Percentiles rank a stretch among this genome's conserved stretches.
Evolutionary conservation across 352 stramenopile genomes (phyloP).

Genomic region (Phytophthora megakarya): DNA sequence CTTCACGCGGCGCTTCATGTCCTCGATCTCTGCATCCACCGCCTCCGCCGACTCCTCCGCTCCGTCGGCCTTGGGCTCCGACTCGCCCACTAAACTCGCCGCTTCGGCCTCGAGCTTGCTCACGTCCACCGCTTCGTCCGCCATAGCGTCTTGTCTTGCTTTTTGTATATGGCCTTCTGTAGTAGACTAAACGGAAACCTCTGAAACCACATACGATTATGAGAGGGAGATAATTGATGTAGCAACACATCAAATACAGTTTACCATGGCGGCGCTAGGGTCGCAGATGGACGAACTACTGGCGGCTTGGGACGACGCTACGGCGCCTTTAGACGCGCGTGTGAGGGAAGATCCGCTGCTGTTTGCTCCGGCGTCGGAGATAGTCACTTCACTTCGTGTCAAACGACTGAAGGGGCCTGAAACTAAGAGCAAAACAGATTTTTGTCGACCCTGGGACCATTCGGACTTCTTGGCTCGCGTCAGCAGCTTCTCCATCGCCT

Average conservation of each 20-base stretch:
- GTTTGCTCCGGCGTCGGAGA: slow-evolving; percentile 14
- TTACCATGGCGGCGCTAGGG: slow-evolving; percentile 8
- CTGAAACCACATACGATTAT: not conserved
- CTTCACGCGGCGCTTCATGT: slow-evolving; percentile 83
- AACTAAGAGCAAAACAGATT: not conserved
- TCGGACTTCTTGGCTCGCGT: slow-evolving; percentile 55
- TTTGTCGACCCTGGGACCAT: slow-evolving; percentile 56
- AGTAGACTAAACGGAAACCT: not conserved
- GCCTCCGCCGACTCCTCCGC: slow-evolving; percentile 38
- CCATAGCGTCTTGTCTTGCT: slow-evolving; percentile 36
- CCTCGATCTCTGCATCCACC: slow-evolving; percentile 78
- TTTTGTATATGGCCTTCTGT: slow-evolving; percentile 32
- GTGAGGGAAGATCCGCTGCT: slow-evolving; percentile 28
- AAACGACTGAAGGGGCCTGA: slow-evolving; percentile 4
- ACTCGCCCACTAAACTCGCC: slow-evolving; percentile 34
- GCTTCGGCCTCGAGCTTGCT: slow-evolving; percentile 59
- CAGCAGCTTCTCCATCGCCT: slow-evolving; percentile 55
- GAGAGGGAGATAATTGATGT: slow-evolving; percentile 1
- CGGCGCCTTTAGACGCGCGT: slow-evolving; percentile 36
- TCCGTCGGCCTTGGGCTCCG: slow-evolving; percentile 19
- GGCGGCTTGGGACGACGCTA: slow-evolving; percentile 39
- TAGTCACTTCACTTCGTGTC: not conserved
- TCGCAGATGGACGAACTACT: slow-evolving; percentile 34
- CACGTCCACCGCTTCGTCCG: slow-evolving; percentile 53
- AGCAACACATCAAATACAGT: not conserved